phyloP scores from a whole-genome alignment of 768 basidiomycete genomes.

The Rhodotorula kratochvilovae region DNA sequence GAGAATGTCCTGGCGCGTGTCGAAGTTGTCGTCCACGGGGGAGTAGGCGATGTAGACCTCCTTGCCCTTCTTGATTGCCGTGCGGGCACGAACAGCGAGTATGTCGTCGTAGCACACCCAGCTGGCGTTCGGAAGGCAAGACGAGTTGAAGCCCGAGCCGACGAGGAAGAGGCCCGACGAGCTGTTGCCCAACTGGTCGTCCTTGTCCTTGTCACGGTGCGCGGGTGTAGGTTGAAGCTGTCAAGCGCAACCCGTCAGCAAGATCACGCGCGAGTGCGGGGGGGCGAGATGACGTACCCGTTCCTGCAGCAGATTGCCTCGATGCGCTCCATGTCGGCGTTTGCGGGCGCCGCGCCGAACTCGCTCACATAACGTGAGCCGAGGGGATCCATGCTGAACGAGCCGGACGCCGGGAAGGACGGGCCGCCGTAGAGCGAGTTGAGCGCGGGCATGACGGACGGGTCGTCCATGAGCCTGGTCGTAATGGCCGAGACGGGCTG shows the following conservation, averaged over 20 bases:
- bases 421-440: conserved; percentile 4
- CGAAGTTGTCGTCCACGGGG: too few relatives aligned
- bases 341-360: neutral
- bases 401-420: too few relatives aligned
- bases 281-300: too few relatives aligned
- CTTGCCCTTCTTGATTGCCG: conserved; percentile 41
- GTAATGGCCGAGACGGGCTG: neutral
- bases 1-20: too few relatives aligned
- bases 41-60: conserved; percentile 44
- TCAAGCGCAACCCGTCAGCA: too few relatives aligned
- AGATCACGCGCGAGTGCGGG: too few relatives aligned
- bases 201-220: too few relatives aligned
- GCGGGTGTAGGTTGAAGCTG: too few relatives aligned
- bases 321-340: too few relatives aligned
- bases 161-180: conserved; percentile 41
- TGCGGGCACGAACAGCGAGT: conserved; percentile 45
- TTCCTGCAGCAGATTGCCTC: too few relatives aligned
- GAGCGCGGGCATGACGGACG: neutral
- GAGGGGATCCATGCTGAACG: too few relatives aligned
- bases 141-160: conserved; percentile 49
- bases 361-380: neutral
- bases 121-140: conserved; percentile 44
- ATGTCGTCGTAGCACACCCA: conserved; percentile 44
- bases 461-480: conserved; percentile 44
- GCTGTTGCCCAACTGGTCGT: too few relatives aligned